A percentile compares a stretch with the other conserved stretches of the same genome.
Evolutionary conservation across 805 yeast species (phyloP).

Genomic region (Candida easanensis): DNA sequence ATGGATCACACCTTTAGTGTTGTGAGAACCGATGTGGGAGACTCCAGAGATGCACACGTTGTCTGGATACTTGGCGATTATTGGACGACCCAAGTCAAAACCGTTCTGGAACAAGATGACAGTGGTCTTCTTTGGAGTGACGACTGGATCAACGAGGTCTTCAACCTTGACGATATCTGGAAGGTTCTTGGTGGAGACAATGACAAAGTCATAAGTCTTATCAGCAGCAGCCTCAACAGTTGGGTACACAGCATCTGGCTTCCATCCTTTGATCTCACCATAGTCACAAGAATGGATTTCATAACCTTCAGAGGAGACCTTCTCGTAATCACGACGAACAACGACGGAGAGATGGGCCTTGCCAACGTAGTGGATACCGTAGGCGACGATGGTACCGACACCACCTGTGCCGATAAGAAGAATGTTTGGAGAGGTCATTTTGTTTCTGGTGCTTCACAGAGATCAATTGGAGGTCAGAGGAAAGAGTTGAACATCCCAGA

Average conservation of each 20-base stretch:
- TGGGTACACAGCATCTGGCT: conserved; percentile 51
- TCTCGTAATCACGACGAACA: conserved; percentile 61
- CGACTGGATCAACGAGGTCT: conserved; percentile 48
- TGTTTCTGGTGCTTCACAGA: too few relatives aligned
- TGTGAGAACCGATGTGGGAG: conserved; percentile 58
- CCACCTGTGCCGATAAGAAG: conserved; percentile 82
- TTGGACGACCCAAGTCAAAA: conserved; percentile 55
- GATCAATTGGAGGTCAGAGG: background rate
- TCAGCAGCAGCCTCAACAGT: conserved; percentile 45
- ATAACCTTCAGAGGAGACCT: conserved; percentile 51
- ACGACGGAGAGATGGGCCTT: conserved; percentile 56
- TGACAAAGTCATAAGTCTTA: conserved; percentile 52
- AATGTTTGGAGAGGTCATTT: conserved; percentile 32
- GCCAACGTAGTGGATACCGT: conserved; percentile 50
- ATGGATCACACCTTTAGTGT: conserved; percentile 40
- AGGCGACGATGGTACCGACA: conserved; percentile 77
- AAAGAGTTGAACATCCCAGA: too few relatives aligned
- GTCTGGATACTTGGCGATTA: conserved; percentile 46
- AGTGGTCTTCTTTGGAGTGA: conserved; percentile 43
- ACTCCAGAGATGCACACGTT: conserved; percentile 57
- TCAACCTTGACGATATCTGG: conserved; percentile 59
- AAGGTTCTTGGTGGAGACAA: conserved; percentile 60
- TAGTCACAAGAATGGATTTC: conserved; percentile 60
- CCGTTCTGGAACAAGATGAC: conserved; percentile 63
- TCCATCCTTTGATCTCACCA: conserved; percentile 53